Evolutionary conservation across 129 eudicot species (phyloP), one percentile per base, ranked within the genome.

Genomic region (Escallonia rubra): DNA sequence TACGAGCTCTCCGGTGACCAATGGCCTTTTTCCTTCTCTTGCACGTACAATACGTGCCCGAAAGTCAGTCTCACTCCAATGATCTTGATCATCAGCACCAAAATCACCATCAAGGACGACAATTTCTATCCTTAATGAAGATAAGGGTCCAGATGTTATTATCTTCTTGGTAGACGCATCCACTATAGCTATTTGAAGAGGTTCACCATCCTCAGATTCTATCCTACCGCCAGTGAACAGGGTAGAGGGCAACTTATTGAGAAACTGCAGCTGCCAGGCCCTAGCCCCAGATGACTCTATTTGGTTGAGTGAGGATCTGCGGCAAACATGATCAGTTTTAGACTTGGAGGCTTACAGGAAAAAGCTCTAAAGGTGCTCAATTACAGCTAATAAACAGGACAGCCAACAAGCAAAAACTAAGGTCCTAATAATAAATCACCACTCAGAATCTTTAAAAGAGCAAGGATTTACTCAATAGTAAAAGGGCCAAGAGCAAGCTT

Each of bases 11-110:
- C 98, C 96, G 11, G 89, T 71, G 46, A 92, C 76, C 65, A 92
- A 57, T 5, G 98, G 98, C 74, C 98, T 71, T 84, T 80, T 88
- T 46, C 96, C 98, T 55, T 89, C 96, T 63, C 98, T 77, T 59
- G 82, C 88, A 47, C 62, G 70, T 43, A 86, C 81, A 49, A 72
- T 40, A 66, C 64, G 73, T 11, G 65, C 56, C 54, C 76, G 81
- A 65, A 88, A 86, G 56, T 88, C 96, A 57, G 55, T 54, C 23
- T 71, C 78, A 38, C 84, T 77, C 98, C 98, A 92, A 68, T 84
- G 86, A 41, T 84, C 91, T 8, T 57, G 80, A 23, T 81, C 96
- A 50, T 82, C 86, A 52, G 78, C 64, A 38, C 61, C 59, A 61
- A 92, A 92, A 70, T 92, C 98, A 59, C 91, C 96, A 71, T 83